Evolutionary conservation across 345 rosid species (phyloP).

Genomic region (Eucalyptus marginata): DNA sequence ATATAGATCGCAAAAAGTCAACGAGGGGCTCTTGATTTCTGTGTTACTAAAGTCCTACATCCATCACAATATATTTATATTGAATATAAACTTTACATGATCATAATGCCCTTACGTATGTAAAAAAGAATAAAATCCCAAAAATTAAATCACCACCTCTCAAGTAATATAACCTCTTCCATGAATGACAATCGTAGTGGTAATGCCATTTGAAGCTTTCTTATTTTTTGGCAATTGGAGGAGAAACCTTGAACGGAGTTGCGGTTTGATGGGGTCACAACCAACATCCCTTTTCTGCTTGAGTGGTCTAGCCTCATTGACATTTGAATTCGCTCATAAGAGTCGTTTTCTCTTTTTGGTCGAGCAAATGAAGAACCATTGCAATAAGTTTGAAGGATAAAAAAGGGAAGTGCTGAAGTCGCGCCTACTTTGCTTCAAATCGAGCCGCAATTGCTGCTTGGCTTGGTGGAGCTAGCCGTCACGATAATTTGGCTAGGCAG

Average conservation of each 20-base stretch:
- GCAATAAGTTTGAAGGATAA: background rate
- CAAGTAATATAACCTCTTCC: background rate
- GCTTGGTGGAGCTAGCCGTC: background rate
- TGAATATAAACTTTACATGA: background rate
- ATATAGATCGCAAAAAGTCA: background rate
- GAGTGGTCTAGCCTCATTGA: background rate
- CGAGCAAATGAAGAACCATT: background rate
- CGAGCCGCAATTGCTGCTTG: background rate
- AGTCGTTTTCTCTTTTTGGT: background rate
- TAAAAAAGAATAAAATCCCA: no score
- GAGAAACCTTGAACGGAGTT: background rate
- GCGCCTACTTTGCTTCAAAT: background rate
- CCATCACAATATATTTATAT: background rate
- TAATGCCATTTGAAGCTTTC: background rate
- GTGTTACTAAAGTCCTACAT: background rate
- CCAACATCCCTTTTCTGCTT: background rate
- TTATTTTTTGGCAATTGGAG: background rate
- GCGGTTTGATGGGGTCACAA: background rate
- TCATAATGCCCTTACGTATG: background rate
- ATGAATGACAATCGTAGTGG: background rate
- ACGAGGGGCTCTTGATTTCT: rapidly evolving
- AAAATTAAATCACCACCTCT: background rate
- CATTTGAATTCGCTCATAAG: background rate
- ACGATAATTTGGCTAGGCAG: background rate
- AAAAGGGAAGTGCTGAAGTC: background rate